Base-by-base conservation (phyloP, 352 stramenopile genomes). In the Pythium diclinum region DNA sequence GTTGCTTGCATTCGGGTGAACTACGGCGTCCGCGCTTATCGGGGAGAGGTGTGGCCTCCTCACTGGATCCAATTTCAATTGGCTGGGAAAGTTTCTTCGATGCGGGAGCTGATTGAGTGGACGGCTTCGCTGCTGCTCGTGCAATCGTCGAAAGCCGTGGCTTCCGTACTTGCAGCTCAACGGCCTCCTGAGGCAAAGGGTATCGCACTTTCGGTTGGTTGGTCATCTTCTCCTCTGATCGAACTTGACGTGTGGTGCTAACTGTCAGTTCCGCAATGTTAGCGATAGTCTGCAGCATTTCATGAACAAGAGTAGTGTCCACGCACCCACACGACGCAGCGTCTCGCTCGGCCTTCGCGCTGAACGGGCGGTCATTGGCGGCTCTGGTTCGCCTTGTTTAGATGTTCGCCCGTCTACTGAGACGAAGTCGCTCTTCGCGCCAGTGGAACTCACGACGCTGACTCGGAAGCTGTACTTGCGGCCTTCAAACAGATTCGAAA, bases 401-500 rank as follows among this genome's bases (percentile, higher is more conserved):
- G 19, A 30, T 21, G 52, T 66, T 14, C 59, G 58, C 16, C 44
- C 61, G 1, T 67, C 40, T 6, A 75, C 47, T 0, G 56, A 21
- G 0, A 46, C 4, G 0, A 72, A 79, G 42, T 71, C 69, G 23
- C 73, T 57, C 25, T 47, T 57, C 8, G 60, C 67, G 0, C 56
- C 51, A 13, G 3, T 40, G 33, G 64, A 56, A 10, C 47, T 63
- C 8, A 62, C 51, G 1, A 55, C 56, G 17, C 66, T 63, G 25
- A 68, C 64, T 33, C 73, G 69, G 19, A 79, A 79, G 40, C 62
- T 55, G 54, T 77, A 79, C 60, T 61, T 69, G 3, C 38, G 63
- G 30, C 61, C 58, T 7, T 40, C 56, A 17, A 76, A 59, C 6
- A 75, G 40, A 4, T 68, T 54, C 2, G 61, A 32, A 14, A 76